A percentile compares a stretch with the other conserved stretches of the same genome.
These are phyloP conservation scores for Penicillium janthinellum DNA, from an alignment of 2,329 filamentous ascomycete species.

Conservation along the genomic window DNA sequence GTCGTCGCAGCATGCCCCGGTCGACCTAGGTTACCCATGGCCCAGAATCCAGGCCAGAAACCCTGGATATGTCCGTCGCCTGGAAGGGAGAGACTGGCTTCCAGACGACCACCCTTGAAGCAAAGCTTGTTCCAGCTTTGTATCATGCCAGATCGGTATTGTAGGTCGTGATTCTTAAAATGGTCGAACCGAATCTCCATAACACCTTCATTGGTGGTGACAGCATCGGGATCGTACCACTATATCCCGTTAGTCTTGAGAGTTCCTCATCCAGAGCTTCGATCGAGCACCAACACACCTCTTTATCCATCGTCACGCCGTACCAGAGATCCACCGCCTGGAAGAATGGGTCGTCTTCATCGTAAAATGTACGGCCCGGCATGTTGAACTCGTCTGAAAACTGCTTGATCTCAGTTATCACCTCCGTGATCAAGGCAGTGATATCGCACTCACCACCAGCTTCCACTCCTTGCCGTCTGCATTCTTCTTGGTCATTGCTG, in stretches of 20 bases:
- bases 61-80: slow-evolving; percentile 67
- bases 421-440: not conserved
- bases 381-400: slow-evolving; percentile 74
- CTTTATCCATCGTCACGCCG: slow-evolving; percentile 68
- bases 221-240: slow-evolving; percentile 72
- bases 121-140: slow-evolving; percentile 75
- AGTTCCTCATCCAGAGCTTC: not conserved
- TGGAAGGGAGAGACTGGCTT: slow-evolving; percentile 70
- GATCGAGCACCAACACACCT: slow-evolving; percentile 44
- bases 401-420: slow-evolving; percentile 32
- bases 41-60: slow-evolving; percentile 76
- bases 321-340: slow-evolving; percentile 72
- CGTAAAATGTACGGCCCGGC: slow-evolving; percentile 69
- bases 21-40: slow-evolving; percentile 72
- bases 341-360: slow-evolving; percentile 69
- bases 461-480: slow-evolving; percentile 63
- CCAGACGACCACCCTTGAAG: slow-evolving; percentile 70
- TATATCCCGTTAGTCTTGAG: slow-evolving; percentile 31
- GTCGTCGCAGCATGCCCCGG: slow-evolving; percentile 70
- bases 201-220: slow-evolving; percentile 63
- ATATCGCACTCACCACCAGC: slow-evolving; percentile 57
- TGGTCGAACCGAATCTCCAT: slow-evolving; percentile 67
- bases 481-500: slow-evolving; percentile 58
- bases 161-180: slow-evolving; percentile 65
- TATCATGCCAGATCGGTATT: slow-evolving; percentile 72